Percentiles rank a stretch among this genome's conserved stretches.
These are phyloP conservation scores for Vinca minor DNA, from an alignment of 257 asterid genomes.

Conservation along the genomic window DNA sequence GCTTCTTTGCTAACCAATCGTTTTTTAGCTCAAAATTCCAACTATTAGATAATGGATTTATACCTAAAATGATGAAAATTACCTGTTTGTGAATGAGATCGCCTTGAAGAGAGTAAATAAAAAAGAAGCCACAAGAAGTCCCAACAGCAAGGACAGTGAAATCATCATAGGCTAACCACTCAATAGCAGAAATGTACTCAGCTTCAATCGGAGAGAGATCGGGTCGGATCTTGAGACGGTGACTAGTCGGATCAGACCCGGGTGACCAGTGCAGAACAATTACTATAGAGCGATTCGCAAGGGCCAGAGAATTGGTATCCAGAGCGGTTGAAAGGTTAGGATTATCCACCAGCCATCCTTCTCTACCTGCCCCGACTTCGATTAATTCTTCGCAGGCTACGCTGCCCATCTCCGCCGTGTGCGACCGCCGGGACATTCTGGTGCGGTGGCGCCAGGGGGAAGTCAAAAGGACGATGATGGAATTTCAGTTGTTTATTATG, in stretches of 20 bases:
- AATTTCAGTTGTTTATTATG: neutral
- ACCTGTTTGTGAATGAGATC: slow-evolving; percentile 88
- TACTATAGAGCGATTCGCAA: slow-evolving; percentile 59
- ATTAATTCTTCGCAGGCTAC: slow-evolving; percentile 67
- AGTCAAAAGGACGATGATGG: neutral
- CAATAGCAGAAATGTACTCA: slow-evolving; percentile 72
- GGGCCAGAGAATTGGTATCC: slow-evolving; percentile 64
- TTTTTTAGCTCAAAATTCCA: neutral
- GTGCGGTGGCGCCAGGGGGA: neutral
- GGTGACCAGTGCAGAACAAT: slow-evolving; percentile 59
- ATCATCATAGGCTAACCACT: slow-evolving; percentile 74
- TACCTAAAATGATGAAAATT: neutral
- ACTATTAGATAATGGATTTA: neutral
- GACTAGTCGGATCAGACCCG: slow-evolving; percentile 28
- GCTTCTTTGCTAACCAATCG: slow-evolving; percentile 2
- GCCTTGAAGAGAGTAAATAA: slow-evolving; percentile 64
- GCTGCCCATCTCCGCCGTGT: slow-evolving; percentile 69
- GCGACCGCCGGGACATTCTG: slow-evolving; percentile 63
- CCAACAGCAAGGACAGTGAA: slow-evolving; percentile 67
- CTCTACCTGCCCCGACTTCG: slow-evolving; percentile 76
- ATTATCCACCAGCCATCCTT: slow-evolving; percentile 76
- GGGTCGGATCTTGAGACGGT: slow-evolving; percentile 59
- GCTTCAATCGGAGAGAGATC: slow-evolving; percentile 75
- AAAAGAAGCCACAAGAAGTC: slow-evolving; percentile 71
- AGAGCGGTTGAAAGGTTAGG: slow-evolving; percentile 65